Evolutionary conservation across 164 flowering plant species (phyloP).

Genomic region (Nelumbo lutea): DNA sequence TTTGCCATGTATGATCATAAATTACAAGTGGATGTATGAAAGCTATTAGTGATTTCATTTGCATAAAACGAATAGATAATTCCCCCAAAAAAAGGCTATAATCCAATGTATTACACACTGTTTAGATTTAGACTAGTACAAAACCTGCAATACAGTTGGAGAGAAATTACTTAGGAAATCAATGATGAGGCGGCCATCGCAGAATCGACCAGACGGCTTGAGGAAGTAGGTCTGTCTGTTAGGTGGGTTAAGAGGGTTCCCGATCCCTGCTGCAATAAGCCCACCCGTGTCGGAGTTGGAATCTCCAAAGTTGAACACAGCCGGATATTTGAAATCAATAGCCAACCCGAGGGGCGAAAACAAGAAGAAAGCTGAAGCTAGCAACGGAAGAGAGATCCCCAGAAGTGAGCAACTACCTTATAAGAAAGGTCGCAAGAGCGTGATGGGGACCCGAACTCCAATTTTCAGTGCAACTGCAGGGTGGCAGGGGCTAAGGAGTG

Average conservation of each 20-base stretch:
- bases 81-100: too few species aligned
- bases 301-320: too few species aligned
- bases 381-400: constrained; percentile 1
- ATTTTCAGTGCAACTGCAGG: too few species aligned
- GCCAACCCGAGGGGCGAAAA: not conserved
- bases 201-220: constrained; percentile 51
- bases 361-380: constrained; percentile 3
- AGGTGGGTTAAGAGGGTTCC: constrained; percentile 39
- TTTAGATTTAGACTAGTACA: too few species aligned
- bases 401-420: not conserved
- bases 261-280: constrained; percentile 36
- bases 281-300: constrained; percentile 60
- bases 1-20: too few species aligned
- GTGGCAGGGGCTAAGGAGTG: too few species aligned
- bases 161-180: constrained; percentile 50
- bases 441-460: too few species aligned
- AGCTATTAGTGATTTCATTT: too few species aligned
- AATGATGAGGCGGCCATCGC: constrained; percentile 11
- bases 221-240: constrained; percentile 25
- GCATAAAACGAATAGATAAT: too few species aligned
- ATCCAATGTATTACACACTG: too few species aligned
- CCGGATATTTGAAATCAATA: constrained; percentile 20
- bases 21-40: too few species aligned
- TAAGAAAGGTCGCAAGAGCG: too few species aligned
- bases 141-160: not conserved